These are phyloP conservation scores for Lepidopterella palustris DNA, from an alignment of 495 filamentous ascomycete species.

Conservation along the genomic window DNA sequence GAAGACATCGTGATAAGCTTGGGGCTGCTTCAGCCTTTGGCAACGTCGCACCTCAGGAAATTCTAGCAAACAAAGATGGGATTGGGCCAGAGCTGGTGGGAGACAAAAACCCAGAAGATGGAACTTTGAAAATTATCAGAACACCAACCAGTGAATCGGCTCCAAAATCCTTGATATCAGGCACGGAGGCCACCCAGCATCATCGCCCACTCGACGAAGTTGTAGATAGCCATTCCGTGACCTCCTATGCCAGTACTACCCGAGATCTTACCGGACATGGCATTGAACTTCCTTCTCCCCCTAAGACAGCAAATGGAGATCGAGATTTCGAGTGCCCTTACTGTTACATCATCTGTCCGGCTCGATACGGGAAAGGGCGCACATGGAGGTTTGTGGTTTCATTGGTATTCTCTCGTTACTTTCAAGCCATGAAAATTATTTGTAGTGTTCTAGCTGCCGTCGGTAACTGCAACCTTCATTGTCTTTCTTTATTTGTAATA, in stretches of 20 bases:
- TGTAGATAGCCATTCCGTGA: constrained; percentile 18
- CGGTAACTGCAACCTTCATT: no score
- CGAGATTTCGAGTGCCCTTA: constrained; percentile 29
- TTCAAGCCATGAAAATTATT: no score
- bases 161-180: constrained; percentile 19
- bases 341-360: constrained; percentile 27
- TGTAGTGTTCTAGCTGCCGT: no score
- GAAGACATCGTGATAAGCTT: constrained; percentile 24
- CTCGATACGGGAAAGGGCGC: constrained; percentile 24
- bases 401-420: neutral
- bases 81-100: constrained; percentile 6
- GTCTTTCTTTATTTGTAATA: no score
- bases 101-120: constrained; percentile 5
- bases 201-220: constrained; percentile 27
- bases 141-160: constrained; percentile 14
- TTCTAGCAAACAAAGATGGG: neutral
- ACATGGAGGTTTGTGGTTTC: constrained; percentile 12
- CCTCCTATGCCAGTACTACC: constrained; percentile 24
- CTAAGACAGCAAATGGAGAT: constrained; percentile 20
- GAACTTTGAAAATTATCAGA: neutral
- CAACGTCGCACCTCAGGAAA: neutral
- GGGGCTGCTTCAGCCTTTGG: constrained; percentile 6
- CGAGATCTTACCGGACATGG: constrained; percentile 16
- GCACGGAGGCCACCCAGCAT: constrained; percentile 25
- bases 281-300: constrained; percentile 23